phyloP scores from a whole-genome alignment of 495 filamentous ascomycete genomes.

The Aspergillus affinis region DNA sequence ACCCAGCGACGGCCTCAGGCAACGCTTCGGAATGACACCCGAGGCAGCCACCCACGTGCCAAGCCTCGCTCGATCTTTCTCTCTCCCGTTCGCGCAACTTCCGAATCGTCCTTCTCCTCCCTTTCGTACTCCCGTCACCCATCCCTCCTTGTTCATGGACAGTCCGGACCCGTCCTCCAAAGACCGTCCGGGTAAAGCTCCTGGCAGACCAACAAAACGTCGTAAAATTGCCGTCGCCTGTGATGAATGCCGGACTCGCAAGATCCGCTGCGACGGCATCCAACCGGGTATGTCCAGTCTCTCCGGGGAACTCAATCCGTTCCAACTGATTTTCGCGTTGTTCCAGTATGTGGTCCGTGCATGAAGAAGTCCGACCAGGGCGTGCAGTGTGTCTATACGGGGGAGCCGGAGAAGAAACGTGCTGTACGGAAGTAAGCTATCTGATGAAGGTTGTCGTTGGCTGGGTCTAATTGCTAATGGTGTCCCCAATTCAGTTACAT shows the following conservation, averaged over 20 bases:
- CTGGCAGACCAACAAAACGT: conserved; percentile 22
- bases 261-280: conserved; percentile 39
- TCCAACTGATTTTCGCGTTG: conserved; percentile 10
- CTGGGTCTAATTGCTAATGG: neutral
- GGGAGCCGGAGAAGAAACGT: conserved; percentile 35
- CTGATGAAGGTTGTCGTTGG: neutral
- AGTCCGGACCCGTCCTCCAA: neutral
- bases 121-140: neutral
- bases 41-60: neutral
- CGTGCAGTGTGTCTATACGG: conserved; percentile 31
- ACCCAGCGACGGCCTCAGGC: neutral
- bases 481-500: conserved; percentile 24
- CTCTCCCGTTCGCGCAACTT: neutral
- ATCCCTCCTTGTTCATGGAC: conserved; percentile 8
- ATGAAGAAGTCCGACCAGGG: conserved; percentile 22
- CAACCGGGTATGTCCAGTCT: conserved; percentile 31
- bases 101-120: neutral
- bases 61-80: neutral
- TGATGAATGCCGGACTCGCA: conserved; percentile 38
- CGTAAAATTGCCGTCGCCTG: conserved; percentile 40
- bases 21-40: neutral
- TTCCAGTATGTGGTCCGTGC: conserved; percentile 40
- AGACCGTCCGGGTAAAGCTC: neutral
- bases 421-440: conserved; percentile 25
- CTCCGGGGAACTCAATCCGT: conserved; percentile 23